Evolutionary conservation across 139 green algal genomes (phyloP).

Genomic region (Auxenochlorella pyrenoidosa): DNA sequence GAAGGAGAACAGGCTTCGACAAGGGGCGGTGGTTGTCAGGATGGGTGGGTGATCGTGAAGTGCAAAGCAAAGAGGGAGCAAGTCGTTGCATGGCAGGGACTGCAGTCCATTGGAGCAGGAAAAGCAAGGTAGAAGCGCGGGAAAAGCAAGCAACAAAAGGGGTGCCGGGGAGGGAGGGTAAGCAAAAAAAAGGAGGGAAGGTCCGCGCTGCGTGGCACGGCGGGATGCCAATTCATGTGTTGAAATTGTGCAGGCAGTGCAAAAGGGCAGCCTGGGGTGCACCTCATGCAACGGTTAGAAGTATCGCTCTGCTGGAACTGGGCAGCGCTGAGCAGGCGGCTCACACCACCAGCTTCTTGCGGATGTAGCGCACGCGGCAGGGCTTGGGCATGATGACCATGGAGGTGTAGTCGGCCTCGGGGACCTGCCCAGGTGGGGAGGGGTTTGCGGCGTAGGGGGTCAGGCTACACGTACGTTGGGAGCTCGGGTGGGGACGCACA

Average conservation of each 20-base stretch:
- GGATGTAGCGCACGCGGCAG: conserved; percentile 87
- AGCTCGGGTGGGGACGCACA: too few relatives aligned
- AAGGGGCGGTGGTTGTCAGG: too few relatives aligned
- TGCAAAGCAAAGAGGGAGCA: too few relatives aligned
- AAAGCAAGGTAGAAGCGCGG: neutral
- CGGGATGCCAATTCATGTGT: neutral
- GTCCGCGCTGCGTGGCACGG: too few relatives aligned
- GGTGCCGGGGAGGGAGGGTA: neutral
- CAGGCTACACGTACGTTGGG: too few relatives aligned
- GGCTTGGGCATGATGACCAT: conserved; percentile 96
- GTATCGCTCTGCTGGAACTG: too few relatives aligned
- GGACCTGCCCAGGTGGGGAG: conserved; percentile 42
- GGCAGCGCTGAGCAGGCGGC: neutral
- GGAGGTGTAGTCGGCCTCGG: conserved; percentile 90
- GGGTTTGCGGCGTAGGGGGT: too few relatives aligned
- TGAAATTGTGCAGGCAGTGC: neutral
- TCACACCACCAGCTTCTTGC: conserved; percentile 58
- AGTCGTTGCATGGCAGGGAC: too few relatives aligned
- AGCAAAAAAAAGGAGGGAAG: neutral
- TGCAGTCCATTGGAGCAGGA: neutral
- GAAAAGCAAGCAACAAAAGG: neutral
- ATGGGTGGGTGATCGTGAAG: too few relatives aligned
- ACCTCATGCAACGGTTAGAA: neutral
- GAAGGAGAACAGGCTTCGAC: neutral
- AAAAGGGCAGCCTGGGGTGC: neutral